Percentiles rank a stretch among this genome's conserved stretches.
phyloP scores from a whole-genome alignment of 139 green algal species.

The Tetradesmus obliquus region DNA sequence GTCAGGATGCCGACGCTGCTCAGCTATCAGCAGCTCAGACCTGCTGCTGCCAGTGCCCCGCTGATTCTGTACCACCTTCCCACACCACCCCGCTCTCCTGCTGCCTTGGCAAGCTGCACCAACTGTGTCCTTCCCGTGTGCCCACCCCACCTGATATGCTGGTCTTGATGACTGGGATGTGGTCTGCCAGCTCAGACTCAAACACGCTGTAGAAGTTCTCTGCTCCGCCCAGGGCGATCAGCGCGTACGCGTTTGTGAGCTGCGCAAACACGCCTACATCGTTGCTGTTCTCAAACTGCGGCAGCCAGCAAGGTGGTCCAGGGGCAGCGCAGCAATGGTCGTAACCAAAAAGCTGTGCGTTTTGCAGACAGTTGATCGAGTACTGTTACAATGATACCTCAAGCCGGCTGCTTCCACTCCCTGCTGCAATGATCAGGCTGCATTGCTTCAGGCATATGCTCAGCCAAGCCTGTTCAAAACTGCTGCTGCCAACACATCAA shows the following conservation, averaged over 20 bases:
- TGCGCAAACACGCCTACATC: conserved; percentile 98
- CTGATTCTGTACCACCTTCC: too few species aligned
- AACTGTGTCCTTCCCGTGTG: neutral
- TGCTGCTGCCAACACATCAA: too few species aligned
- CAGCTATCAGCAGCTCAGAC: too few species aligned
- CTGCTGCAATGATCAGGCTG: too few species aligned
- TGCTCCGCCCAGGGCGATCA: conserved; percentile 89
- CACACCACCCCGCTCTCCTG: conserved; percentile 96
- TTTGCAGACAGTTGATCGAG: too few species aligned
- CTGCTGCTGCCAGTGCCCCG: too few species aligned
- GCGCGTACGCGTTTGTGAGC: conserved; percentile 96
- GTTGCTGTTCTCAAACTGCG: conserved; percentile 96
- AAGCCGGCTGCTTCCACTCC: too few species aligned
- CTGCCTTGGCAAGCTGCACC: conserved; percentile 82
- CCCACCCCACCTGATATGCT: conserved; percentile 46
- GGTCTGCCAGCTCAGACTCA: conserved; percentile 95
- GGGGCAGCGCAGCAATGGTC: neutral
- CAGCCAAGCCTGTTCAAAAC: too few species aligned
- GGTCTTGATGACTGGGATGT: conserved; percentile 98
- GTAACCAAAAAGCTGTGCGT: too few species aligned
- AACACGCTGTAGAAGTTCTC: conserved; percentile 99
- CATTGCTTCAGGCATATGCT: too few species aligned
- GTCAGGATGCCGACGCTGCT: too few species aligned
- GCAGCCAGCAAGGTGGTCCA: conserved; percentile 67
- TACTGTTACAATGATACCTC: too few species aligned